Percentiles rank a stretch among this genome's conserved stretches.
These are phyloP conservation scores for Claviceps fusiformis DNA, from an alignment of 2,329 filamentous ascomycete species.

Conservation along the genomic window DNA sequence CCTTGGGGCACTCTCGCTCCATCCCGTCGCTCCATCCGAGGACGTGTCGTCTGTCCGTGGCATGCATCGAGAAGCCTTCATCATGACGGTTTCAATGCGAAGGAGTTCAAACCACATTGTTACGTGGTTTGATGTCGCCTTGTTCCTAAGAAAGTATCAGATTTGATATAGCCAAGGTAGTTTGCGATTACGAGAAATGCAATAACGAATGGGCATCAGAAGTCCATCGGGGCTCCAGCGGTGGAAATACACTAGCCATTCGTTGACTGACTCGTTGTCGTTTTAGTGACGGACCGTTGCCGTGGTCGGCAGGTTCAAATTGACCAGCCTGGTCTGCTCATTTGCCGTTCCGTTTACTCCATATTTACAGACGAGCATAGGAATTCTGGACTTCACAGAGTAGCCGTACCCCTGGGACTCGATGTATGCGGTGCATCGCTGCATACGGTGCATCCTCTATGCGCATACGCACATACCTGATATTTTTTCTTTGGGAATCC, in stretches of 20 bases:
- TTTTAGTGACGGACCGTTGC: neutral
- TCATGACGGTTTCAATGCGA: neutral
- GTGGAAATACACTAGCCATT: neutral
- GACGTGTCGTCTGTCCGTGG: neutral
- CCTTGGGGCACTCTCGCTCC: neutral
- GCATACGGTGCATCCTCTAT: slow-evolving; percentile 1
- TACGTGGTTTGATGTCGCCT: neutral
- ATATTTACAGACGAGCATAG: neutral
- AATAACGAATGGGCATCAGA: neutral
- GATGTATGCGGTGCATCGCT: neutral
- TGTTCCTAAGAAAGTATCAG: neutral
- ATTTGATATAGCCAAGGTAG: neutral
- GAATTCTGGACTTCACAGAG: neutral
- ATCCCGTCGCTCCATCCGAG: neutral
- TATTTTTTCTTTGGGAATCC: neutral
- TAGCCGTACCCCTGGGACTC: neutral
- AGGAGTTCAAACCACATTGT: neutral
- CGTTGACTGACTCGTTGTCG: neutral
- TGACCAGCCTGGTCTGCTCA: neutral
- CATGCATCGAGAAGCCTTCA: neutral
- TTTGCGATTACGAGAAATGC: neutral
- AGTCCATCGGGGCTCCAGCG: neutral
- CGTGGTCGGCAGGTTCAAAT: neutral
- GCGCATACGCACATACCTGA: neutral
- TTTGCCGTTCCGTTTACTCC: neutral